These are phyloP conservation scores for Curvularia hawaiiensis DNA, from an alignment of 2,329 filamentous ascomycete genomes.

Conservation along the genomic window DNA sequence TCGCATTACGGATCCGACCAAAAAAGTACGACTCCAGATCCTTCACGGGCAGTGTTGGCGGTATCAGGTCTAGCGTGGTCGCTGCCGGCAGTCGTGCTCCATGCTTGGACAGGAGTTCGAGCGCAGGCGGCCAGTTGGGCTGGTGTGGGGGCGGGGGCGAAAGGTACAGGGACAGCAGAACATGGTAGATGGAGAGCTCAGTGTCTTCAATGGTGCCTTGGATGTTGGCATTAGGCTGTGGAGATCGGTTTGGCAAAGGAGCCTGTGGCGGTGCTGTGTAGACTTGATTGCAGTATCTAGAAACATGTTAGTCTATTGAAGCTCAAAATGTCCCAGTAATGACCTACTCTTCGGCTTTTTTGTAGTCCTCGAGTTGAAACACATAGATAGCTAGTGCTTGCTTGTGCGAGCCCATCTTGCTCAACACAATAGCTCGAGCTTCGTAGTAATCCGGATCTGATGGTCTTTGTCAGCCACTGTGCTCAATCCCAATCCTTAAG, in stretches of 20 bases:
- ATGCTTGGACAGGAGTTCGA: conserved; percentile 88
- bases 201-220: conserved; percentile 57
- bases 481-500: not conserved
- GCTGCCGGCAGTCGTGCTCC: conserved; percentile 88
- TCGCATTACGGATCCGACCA: conserved; percentile 85
- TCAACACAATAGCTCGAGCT: conserved; percentile 85
- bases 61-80: conserved; percentile 85
- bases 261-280: conserved; percentile 59
- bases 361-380: conserved; percentile 85
- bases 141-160: conserved; percentile 75
- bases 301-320: conserved; percentile 49
- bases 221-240: not conserved
- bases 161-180: conserved; percentile 86
- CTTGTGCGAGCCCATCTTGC: conserved; percentile 93
- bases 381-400: conserved; percentile 98
- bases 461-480: conserved; percentile 6
- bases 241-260: conserved; percentile 40
- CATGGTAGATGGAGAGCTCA: conserved; percentile 85
- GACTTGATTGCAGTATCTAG: conserved; percentile 78
- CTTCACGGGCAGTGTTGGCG: conserved; percentile 75
- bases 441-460: conserved; percentile 86
- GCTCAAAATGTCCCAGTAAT: not conserved
- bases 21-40: conserved; percentile 90
- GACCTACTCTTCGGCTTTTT: conserved; percentile 85
- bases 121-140: conserved; percentile 76